Conservation (phyloP, 345 rosid genomes). For the Iberis pinnata region DNA sequence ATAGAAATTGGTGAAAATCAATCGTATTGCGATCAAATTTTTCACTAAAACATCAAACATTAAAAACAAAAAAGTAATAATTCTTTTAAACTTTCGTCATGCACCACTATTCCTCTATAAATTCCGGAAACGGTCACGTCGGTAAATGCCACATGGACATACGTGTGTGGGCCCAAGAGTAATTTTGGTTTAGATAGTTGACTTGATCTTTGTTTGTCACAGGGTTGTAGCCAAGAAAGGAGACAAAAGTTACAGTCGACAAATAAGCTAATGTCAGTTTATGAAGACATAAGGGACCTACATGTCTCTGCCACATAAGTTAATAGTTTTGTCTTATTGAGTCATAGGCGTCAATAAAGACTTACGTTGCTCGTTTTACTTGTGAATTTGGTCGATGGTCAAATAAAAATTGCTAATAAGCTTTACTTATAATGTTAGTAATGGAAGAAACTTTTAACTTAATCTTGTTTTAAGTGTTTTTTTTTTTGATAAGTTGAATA, state of each 20-base stretch:
- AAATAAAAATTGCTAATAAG: background rate
- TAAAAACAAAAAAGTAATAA: too few species aligned
- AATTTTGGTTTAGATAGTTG: slow-evolving; percentile 27
- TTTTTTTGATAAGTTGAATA: background rate
- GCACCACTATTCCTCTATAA: too few species aligned
- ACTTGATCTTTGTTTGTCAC: slow-evolving; percentile 30
- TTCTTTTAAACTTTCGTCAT: too few species aligned
- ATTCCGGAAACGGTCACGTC: too few species aligned
- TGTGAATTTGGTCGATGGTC: slow-evolving; percentile 20
- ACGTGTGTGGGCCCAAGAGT: slow-evolving; percentile 28
- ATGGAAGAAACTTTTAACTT: slow-evolving; percentile 15
- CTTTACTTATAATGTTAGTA: slow-evolving; percentile 27
- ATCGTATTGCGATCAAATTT: too few species aligned
- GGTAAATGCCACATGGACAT: slow-evolving; percentile 16
- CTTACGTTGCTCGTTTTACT: slow-evolving; percentile 20
- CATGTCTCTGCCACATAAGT: slow-evolving; percentile 46
- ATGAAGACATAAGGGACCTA: slow-evolving; percentile 41
- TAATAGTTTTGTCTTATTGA: slow-evolving; percentile 17
- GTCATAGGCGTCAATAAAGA: slow-evolving; percentile 25
- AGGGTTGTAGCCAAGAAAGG: slow-evolving; percentile 21
- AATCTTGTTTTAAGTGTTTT: background rate
- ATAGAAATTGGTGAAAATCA: too few species aligned
- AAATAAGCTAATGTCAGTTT: slow-evolving; percentile 23
- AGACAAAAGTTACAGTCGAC: slow-evolving; percentile 36
- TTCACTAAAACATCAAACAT: too few species aligned